These are phyloP conservation scores for Leavenworthia alabamica DNA, from an alignment of 345 rosid species.

Conservation along the genomic window DNA sequence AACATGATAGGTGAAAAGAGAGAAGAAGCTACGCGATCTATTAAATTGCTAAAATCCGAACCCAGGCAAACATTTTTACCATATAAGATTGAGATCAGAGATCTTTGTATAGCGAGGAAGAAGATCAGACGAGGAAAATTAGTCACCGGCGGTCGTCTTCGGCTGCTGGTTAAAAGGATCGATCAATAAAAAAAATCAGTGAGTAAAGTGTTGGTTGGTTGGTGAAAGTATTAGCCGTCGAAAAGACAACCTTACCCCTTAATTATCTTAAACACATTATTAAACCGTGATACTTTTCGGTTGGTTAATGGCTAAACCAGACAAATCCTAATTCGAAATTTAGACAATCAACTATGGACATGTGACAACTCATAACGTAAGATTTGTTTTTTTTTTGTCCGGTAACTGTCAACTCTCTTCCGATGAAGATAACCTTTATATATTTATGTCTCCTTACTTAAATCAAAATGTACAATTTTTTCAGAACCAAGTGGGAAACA, in stretches of 20 bases:
- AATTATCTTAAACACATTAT: not conserved
- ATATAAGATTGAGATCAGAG: conserved; percentile 8
- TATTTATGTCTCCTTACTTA: not conserved
- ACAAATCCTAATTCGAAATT: not conserved
- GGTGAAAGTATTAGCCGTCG: not conserved
- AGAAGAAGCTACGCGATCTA: conserved; percentile 13
- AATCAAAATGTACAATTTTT: conserved; percentile 21
- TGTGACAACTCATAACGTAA: not conserved
- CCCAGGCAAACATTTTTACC: not conserved
- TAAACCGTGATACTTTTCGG: not conserved
- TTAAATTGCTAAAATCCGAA: not conserved
- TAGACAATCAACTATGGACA: not conserved
- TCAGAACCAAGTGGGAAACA: conserved; percentile 21
- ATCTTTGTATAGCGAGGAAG: not conserved
- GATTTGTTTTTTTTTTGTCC: not conserved
- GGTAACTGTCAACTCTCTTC: not conserved
- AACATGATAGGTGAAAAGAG: not conserved
- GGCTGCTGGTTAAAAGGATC: conserved; percentile 11
- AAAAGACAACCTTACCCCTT: conserved; percentile 12
- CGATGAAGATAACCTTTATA: conserved; percentile 5
- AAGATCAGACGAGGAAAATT: not conserved
- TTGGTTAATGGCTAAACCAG: not conserved
- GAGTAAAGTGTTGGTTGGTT: conserved; percentile 18
- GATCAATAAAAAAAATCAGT: not conserved
- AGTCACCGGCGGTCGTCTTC: conserved; percentile 22